Evolutionary conservation across 345 rosid genomes (phyloP).

Genomic region (Boechera retrofracta): DNA sequence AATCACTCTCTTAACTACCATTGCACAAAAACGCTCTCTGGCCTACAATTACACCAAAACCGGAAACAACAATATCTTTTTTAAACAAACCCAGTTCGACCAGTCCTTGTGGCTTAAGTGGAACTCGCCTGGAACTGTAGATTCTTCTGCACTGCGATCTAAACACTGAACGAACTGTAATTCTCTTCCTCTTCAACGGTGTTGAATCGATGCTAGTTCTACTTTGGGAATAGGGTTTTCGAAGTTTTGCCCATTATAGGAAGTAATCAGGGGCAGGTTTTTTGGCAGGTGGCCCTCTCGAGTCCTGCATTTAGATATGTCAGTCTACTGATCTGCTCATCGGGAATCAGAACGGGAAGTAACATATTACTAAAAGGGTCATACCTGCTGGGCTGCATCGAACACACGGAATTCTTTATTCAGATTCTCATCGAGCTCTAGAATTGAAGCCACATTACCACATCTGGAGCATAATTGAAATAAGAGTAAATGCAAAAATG

Average conservation of each 20-base stretch:
- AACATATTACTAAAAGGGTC: conserved; percentile 15
- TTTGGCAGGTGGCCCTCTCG: conserved; percentile 86
- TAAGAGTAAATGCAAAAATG: conserved; percentile 21
- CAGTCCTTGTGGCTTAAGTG: neutral
- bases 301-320: conserved; percentile 63
- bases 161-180: conserved; percentile 19
- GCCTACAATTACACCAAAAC: conserved; percentile 31
- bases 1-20: conserved; percentile 7
- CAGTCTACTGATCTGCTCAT: conserved; percentile 11
- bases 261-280: conserved; percentile 98
- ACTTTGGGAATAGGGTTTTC: conserved; percentile 12
- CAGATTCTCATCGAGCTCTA: conserved; percentile 88
- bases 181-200: conserved; percentile 19
- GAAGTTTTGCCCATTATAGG: conserved; percentile 51
- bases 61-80: conserved; percentile 13
- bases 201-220: neutral
- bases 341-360: neutral
- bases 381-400: conserved; percentile 93
- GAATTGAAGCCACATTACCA: conserved; percentile 94
- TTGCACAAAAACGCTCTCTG: conserved; percentile 4
- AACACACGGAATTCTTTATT: conserved; percentile 84
- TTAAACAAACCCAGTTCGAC: neutral
- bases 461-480: conserved; percentile 60
- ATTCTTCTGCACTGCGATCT: conserved; percentile 28
- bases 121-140: conserved; percentile 19